Conservation (phyloP, 2,329 filamentous ascomycete genomes). For the Metarhizium rileyi region DNA sequence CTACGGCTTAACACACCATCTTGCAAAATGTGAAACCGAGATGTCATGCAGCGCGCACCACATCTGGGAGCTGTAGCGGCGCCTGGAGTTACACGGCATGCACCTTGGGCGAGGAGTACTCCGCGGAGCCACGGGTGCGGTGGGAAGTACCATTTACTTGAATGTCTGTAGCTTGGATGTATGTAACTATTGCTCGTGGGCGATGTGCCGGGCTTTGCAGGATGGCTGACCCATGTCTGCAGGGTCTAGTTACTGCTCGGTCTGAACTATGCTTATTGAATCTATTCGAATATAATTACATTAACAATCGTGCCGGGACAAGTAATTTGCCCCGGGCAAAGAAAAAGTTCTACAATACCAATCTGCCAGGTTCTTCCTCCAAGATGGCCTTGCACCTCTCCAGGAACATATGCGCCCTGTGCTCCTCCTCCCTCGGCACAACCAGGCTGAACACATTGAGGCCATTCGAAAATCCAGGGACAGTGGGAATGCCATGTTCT, state of each 20-base stretch:
- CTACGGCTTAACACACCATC: no score
- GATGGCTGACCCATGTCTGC: not conserved
- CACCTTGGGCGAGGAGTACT: no score
- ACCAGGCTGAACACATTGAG: constrained; percentile 74
- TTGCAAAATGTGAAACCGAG: no score
- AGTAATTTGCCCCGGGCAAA: constrained; percentile 1
- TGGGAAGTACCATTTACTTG: no score
- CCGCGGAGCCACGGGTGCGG: no score
- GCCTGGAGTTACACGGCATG: no score
- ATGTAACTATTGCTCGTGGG: no score
- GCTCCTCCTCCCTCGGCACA: constrained; percentile 72
- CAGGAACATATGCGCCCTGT: constrained; percentile 71
- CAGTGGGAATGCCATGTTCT: constrained; percentile 19
- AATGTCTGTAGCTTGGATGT: no score
- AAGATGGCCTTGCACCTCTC: constrained; percentile 77
- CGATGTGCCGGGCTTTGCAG: no score
- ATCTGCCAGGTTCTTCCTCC: constrained; percentile 66
- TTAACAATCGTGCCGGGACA: constrained; percentile 10
- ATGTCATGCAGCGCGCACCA: no score
- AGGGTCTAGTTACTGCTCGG: not conserved
- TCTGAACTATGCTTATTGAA: not conserved
- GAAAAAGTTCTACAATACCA: constrained; percentile 46
- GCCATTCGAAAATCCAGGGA: constrained; percentile 41
- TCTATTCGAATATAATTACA: constrained; percentile 20
- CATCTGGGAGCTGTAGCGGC: no score